Evolutionary conservation across 2,329 filamentous ascomycete species (phyloP).

Genomic region (Graphium sp.): DNA sequence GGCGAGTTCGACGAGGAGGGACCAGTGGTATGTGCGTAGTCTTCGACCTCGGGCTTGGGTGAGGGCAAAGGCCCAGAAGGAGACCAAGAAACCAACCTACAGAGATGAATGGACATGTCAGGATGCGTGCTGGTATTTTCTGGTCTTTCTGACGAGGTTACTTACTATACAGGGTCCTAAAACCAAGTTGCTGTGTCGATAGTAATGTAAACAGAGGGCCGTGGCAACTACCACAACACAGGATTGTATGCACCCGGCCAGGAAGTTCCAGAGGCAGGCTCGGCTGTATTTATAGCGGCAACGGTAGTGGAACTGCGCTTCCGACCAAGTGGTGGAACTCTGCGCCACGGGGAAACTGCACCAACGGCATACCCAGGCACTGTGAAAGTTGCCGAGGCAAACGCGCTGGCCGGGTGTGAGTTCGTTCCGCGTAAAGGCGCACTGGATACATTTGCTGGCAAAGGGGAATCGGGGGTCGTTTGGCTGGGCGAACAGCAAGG

Average conservation of each 20-base stretch:
- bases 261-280: conserved; percentile 18
- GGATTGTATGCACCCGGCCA: conserved; percentile 20
- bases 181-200: conserved; percentile 12
- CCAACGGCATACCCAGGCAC: conserved; percentile 23
- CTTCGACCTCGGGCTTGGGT: conserved; percentile 15
- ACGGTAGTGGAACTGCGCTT: conserved; percentile 20
- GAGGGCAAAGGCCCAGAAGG: conserved; percentile 16
- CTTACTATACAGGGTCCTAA: conserved; percentile 18
- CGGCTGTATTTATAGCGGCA: conserved; percentile 21
- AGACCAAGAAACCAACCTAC: conserved; percentile 18
- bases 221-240: conserved; percentile 16
- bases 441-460: conserved; percentile 20
- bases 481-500: conserved; percentile 15
- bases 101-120: conserved; percentile 2
- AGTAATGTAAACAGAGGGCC: conserved; percentile 20
- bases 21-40: conserved; percentile 20
- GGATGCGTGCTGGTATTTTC: no score
- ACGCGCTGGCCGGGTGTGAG: conserved; percentile 19
- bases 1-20: conserved; percentile 15
- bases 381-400: conserved; percentile 15
- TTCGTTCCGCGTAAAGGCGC: conserved; percentile 16
- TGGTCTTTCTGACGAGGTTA: conserved; percentile 1
- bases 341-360: conserved; percentile 21
- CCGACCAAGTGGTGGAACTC: conserved; percentile 13
- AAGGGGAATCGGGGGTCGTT: conserved; percentile 17